Evolutionary conservation across 169 alveolate species (phyloP).

Genomic region (Plasmodium relictum): DNA sequence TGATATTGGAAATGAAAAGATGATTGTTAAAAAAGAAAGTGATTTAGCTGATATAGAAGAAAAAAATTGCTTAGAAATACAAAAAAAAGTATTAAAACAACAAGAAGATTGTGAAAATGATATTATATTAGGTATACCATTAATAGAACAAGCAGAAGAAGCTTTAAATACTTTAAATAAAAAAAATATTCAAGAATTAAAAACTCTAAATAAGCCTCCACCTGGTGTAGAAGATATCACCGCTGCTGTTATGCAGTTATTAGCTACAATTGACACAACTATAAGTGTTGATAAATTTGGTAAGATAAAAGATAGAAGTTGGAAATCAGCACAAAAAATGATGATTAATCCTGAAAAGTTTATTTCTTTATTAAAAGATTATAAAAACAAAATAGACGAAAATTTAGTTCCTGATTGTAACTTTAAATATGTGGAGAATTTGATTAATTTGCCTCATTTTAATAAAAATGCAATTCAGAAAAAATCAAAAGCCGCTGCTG

Average conservation of each 20-base stretch:
- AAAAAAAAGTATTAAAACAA: conserved; percentile 91
- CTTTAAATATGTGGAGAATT: conserved; percentile 88
- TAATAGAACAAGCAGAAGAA: conserved; percentile 93
- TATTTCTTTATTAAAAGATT: conserved; percentile 90
- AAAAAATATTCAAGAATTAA: conserved; percentile 95
- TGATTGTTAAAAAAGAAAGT: conserved; percentile 93
- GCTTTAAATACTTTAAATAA: conserved; percentile 94
- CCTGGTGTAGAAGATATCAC: conserved; percentile 95
- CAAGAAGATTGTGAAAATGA: conserved; percentile 93
- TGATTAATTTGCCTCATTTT: conserved; percentile 89
- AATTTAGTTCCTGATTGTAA: conserved; percentile 92
- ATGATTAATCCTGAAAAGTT: conserved; percentile 95
- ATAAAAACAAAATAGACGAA: conserved; percentile 92
- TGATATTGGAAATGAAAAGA: conserved; percentile 94
- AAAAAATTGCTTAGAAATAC: conserved; percentile 92
- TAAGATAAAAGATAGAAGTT: conserved; percentile 91
- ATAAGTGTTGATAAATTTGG: conserved; percentile 95
- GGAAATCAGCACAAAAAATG: conserved; percentile 96
- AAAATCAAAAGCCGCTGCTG: conserved; percentile 95
- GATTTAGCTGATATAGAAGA: conserved; percentile 94
- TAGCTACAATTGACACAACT: conserved; percentile 91
- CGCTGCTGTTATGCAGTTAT: conserved; percentile 93
- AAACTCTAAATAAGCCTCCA: conserved; percentile 95
- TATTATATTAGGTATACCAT: conserved; percentile 94
- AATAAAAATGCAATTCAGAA: conserved; percentile 92